Conservation (phyloP, 176 grass and related monocot genomes). For the Musa schizocarpa region DNA sequence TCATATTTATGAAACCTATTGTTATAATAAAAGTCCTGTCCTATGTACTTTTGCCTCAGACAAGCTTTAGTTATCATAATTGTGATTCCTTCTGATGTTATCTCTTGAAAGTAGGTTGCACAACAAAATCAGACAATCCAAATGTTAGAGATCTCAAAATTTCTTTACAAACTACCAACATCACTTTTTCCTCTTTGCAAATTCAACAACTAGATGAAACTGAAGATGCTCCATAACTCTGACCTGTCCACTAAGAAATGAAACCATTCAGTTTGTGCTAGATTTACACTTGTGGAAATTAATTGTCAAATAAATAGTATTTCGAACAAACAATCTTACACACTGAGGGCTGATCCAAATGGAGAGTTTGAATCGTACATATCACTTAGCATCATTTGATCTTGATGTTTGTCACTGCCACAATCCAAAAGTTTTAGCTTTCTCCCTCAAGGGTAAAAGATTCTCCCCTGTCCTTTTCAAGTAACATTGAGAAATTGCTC, state of each 20-base stretch:
- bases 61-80: not conserved
- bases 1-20: no score
- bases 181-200: not conserved
- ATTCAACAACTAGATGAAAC: not conserved
- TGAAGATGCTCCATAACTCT: not conserved
- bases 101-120: not conserved
- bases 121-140: not conserved
- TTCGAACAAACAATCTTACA: not conserved
- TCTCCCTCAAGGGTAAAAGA: not conserved
- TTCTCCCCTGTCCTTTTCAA: not conserved
- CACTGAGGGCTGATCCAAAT: no score
- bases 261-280: not conserved
- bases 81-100: not conserved
- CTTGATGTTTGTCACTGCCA: not conserved
- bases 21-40: no score
- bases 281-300: not conserved
- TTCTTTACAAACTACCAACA: not conserved
- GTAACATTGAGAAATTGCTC: not conserved
- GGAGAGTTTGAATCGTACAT: not conserved
- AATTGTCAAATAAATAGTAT: not conserved
- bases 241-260: not conserved
- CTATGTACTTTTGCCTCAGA: no score
- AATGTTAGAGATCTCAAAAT: not conserved
- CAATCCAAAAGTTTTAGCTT: not conserved
- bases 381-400: not conserved